Evolutionary conservation across 2,329 filamentous ascomycete genomes (phyloP).

Genomic region (Coniochaeta prunicola): DNA sequence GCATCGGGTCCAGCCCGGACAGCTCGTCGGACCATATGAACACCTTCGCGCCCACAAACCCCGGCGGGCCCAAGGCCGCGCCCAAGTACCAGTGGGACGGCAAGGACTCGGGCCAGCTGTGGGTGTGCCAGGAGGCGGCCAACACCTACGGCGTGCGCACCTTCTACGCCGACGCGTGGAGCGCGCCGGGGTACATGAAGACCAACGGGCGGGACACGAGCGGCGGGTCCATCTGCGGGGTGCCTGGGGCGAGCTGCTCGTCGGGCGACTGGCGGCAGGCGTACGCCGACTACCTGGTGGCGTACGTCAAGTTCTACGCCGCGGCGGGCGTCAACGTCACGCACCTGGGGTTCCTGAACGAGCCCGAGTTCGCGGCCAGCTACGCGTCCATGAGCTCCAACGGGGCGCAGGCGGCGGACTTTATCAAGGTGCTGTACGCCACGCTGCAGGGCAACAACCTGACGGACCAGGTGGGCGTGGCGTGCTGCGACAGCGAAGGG

Average conservation of each 20-base stretch:
- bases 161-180: conserved; percentile 38
- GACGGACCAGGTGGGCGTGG: conserved; percentile 22
- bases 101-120: conserved; percentile 42
- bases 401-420: conserved; percentile 61
- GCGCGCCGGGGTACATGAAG: conserved; percentile 41
- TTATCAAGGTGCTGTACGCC: conserved; percentile 39
- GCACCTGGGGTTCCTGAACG: conserved; percentile 40
- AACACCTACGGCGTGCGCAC: conserved; percentile 26
- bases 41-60: conserved; percentile 34
- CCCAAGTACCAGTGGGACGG: conserved; percentile 38
- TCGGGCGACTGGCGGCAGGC: conserved; percentile 38
- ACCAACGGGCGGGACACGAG: conserved; percentile 28
- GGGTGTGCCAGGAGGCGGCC: conserved; percentile 40
- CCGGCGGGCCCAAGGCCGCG: conserved; percentile 29
- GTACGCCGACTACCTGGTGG: conserved; percentile 39
- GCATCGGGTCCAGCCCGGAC: conserved; percentile 34
- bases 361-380: conserved; percentile 30
- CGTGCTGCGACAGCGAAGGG: conserved; percentile 31
- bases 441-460: conserved; percentile 24
- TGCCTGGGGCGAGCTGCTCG: conserved; percentile 26
- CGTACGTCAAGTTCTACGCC: conserved; percentile 39
- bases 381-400: conserved; percentile 55
- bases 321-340: conserved; percentile 34
- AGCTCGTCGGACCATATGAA: conserved; percentile 27
- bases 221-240: conserved; percentile 26